These are phyloP conservation scores for Trichoderma citrinoviride DNA, from an alignment of 2,329 filamentous ascomycete genomes.

Conservation along the genomic window DNA sequence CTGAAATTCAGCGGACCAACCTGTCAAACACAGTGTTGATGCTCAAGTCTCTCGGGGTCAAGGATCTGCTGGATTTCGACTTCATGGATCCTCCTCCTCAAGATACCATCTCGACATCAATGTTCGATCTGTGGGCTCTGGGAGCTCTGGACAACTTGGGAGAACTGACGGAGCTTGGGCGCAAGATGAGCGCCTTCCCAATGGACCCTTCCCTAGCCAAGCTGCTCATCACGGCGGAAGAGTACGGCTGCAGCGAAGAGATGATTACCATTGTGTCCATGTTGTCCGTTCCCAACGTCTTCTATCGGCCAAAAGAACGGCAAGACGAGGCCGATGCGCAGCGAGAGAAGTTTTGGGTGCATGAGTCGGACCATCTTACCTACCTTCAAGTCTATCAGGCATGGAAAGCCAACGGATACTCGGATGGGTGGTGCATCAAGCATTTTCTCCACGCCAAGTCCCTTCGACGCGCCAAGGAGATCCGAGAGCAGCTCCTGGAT, in stretches of 20 bases:
- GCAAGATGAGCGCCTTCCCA: slow-evolving; percentile 93
- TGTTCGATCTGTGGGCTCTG: slow-evolving; percentile 96
- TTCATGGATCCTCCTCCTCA: slow-evolving; percentile 99
- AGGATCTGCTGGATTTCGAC: slow-evolving; percentile 91
- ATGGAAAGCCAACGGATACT: slow-evolving; percentile 88
- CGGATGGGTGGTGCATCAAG: slow-evolving; percentile 85
- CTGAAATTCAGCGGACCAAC: slow-evolving; percentile 96
- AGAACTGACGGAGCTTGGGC: slow-evolving; percentile 81
- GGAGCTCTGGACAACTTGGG: slow-evolving; percentile 92
- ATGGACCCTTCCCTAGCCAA: slow-evolving; percentile 98
- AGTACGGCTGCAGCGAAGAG: slow-evolving; percentile 92
- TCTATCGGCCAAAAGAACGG: slow-evolving; percentile 94
- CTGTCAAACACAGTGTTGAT: slow-evolving; percentile 91
- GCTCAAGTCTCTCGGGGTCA: slow-evolving; percentile 90
- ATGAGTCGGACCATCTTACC: slow-evolving; percentile 94
- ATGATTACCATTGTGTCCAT: slow-evolving; percentile 98
- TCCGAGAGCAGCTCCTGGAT: slow-evolving; percentile 86
- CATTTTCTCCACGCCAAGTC: slow-evolving; percentile 97
- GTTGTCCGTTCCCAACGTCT: slow-evolving; percentile 94
- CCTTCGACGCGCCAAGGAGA: slow-evolving; percentile 85
- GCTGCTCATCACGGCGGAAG: slow-evolving; percentile 83
- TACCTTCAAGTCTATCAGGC: slow-evolving; percentile 94
- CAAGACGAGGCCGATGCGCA: slow-evolving; percentile 95
- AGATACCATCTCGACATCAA: slow-evolving; percentile 93
- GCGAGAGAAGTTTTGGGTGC: slow-evolving; percentile 96